Conservation (phyloP, 1,284 basidiomycete species). For the Puccinia hordei region DNA sequence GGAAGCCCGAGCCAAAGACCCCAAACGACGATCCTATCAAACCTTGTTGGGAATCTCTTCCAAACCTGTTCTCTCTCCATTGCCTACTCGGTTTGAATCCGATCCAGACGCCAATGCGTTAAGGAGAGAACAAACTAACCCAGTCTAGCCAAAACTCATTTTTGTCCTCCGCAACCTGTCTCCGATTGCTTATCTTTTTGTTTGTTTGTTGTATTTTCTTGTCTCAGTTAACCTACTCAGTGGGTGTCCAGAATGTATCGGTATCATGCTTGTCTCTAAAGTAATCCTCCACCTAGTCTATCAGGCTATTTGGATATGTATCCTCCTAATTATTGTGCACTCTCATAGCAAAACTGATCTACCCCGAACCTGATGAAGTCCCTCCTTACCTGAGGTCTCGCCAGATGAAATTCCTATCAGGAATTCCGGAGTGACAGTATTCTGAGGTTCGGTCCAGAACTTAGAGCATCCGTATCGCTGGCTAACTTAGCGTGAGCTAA, state of each 20-base stretch:
- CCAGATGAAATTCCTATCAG: no score
- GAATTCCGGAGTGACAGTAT: no score
- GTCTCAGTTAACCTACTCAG: neutral
- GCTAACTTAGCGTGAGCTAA: no score
- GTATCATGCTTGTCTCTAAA: conserved; percentile 2
- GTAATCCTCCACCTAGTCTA: neutral
- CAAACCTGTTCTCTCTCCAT: conserved; percentile 1
- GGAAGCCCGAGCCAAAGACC: conserved; percentile 48
- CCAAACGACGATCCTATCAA: conserved; percentile 49
- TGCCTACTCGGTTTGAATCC: conserved; percentile 9
- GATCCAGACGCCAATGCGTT: conserved; percentile 14
- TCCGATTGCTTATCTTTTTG: neutral
- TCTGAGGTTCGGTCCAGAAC: no score
- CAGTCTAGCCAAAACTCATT: conserved; percentile 12
- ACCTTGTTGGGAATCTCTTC: conserved; percentile 28
- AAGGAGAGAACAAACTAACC: conserved; percentile 39
- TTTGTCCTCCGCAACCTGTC: neutral
- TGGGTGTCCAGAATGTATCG: neutral
- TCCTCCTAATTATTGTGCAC: neutral
- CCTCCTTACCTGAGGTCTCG: no score
- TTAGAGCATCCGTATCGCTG: no score
- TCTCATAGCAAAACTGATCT: no score
- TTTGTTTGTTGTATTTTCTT: neutral
- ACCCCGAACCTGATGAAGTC: no score
- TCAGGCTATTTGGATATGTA: neutral